Evolutionary conservation across 2,329 filamentous ascomycete genomes (phyloP), one percentile per base, ranked within the genome.

Genomic region (Meredithiella fracta): DNA sequence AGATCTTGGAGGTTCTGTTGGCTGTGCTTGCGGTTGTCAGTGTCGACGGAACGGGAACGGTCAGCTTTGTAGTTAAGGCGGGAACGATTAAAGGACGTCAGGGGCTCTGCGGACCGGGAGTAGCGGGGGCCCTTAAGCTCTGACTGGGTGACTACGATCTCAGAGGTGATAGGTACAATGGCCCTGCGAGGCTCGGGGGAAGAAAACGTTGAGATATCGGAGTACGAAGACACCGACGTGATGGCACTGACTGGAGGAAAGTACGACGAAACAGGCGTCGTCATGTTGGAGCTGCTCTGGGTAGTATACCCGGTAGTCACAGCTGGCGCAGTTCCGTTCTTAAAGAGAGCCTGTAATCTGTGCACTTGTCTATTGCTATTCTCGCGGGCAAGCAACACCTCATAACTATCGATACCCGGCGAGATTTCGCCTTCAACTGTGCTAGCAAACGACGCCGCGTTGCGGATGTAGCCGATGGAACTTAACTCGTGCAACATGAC

Each of bases 31-130:
- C 49, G 49, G 17, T n/a, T 17, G 20, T 54, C 17, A 11, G 38
- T 17, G 22, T 47, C 55, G 14, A 52, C 49, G 14, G 55, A 56
- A n/a, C 31, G 50, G 9, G 55, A 56, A 47, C 49, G 55, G 49
- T 52, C 38, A 6, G 53, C 31, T 29, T 52, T 26, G 55, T 47
- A 34, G 37, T 14, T 37, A 7, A 25, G 50, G 23, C 44, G 44
- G 9, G 11, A 2, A 25, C 51, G 51, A 22, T 20, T 5, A 22
- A 14, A 3, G 17, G 37, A 31, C n/a, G n/a, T 49, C 3, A 53
- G 34, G n/a, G 17, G 7, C 22, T 55, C 53, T 20, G 26, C 44
- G 26, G 53, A 55, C 22, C 47, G 29, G 9, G 29, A 38, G 42
- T 37, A 37, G 20, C 53, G 53, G 20, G 31, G 53, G 4, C 20